Evolutionary conservation across 1,139 yeast species (phyloP), one percentile per base, ranked within the genome.

Genomic region (Suhomyces choctaworum): DNA sequence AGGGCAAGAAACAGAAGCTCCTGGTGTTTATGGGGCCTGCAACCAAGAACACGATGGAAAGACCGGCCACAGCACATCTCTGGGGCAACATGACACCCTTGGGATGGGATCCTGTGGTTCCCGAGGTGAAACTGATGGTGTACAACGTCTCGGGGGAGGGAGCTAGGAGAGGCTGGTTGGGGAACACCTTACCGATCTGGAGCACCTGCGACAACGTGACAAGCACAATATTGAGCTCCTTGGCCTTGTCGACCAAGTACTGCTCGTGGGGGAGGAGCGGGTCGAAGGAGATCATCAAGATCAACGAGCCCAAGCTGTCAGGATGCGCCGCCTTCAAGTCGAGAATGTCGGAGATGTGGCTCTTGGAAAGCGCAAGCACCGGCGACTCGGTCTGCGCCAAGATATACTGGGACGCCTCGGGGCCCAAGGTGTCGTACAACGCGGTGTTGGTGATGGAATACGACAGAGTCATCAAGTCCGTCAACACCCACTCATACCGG

Each of bases 41-140:
- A 4, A 42, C 34, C 37, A 40, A 38, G n/a, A 51, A 25, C n/a
- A 58, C 41, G 41, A 63, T 61, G 2, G 62, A 62, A 20, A 73
- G 49, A 7, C 78, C 78, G 9, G 84, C 68, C n/a, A 74, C 66
- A 2, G 78, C 73, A 46, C 65, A 68, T 26, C 58, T 56, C 38
- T 83, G 87, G 6, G 76, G 65, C 46, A 82, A 61, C 22, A 76
- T 73, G n/a, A 80, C 90, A 30, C 90, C 90, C 56, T 83, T 83
- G 12, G 90, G 90, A 37, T 67, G 57, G 8, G 69, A 45, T 12
- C 89, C 89, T 4, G 90, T 82, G 16, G 90, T 81, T 22, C 90
- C 90, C 6, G 89, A 80, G 10, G 95, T 85, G 59, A 83, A 85
- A 27, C 84, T 79, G 43, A 85, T 78, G 32, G 90, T 81, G 47